Evolutionary conservation across 2,329 filamentous ascomycete species (phyloP), one percentile per base, ranked within the genome.

Genomic region (Penicillium sp.): DNA sequence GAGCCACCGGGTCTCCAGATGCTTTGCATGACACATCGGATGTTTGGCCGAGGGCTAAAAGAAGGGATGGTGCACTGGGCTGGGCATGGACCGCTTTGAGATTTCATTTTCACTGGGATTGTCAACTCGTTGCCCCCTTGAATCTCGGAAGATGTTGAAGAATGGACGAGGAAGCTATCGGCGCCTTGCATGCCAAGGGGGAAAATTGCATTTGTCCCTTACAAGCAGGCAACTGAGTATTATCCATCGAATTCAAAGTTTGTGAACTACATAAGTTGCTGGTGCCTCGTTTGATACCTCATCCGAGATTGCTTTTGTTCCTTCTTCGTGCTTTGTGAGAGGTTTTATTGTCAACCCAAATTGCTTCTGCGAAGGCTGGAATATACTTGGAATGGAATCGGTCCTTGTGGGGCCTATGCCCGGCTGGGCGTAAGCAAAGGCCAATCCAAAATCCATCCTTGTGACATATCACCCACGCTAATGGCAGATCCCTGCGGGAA

Each of bases 101-200:
- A 19, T 45, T 46, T 29, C 23, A 43, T 43, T 26, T 10, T 43
- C 24, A 14, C 2, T 43, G 39, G 21, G 9, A 19, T n/a, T 42
- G 19, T 11, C 21, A 6, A 18, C n/a, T 11, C 5, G 23, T 16
- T 18, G 14, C 23, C 60, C 61, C 61, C 61, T 63, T 62, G 61
- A 51, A 43, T 48, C 10, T 44, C 29, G 26, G 31, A 11, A 26
- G n/a, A 19, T 14, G 47, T 51, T 46, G 26, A 56, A 49, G 58
- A 63, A 60, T 59, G 57, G 45, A 33, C 42, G 21, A 55, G 49
- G 44, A 54, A 54, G 48, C 55, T 55, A 59, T 51, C 58, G 55
- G 52, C 39, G 43, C 59, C 61, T 62, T 63, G 61, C 59, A 63
- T 63, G 55, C 48, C 61, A 57, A 54, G 59, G 57, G 58, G 52